Evolutionary conservation across 2,329 filamentous ascomycete genomes (phyloP), one percentile per base, ranked within the genome.

Genomic region (Nigrospora oryzae): DNA sequence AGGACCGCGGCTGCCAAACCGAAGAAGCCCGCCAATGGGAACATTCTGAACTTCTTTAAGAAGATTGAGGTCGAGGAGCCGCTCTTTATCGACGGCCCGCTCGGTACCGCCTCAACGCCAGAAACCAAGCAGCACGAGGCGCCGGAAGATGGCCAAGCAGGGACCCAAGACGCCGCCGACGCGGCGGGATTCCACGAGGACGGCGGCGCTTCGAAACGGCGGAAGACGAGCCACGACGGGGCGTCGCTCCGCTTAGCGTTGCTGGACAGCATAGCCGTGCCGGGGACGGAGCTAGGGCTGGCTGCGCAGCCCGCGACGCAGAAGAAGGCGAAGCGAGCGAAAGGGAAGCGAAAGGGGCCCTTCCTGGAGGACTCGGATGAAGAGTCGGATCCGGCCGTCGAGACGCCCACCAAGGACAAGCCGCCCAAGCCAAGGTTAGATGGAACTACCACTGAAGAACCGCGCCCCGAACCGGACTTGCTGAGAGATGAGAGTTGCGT

Each of bases 21-120:
- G 49, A 58, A 64, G 51, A 67, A 63, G 42, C 56, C 67, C 4
- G 53, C 68, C 1, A 87, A 86, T 54, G 70, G 72, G 7, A 88
- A 81, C 50, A 88, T 89, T 31, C 64, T 88, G 13, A 87, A 65
- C 50, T 89, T 88, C 61, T 89, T 89, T 59, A 81, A 85, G 56
- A 89, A 87, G 57, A 71, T 77, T 0, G 74, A 79, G 35, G 74
- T 76, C 43, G 67, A 74, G 46, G 73, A 83, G 49, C 68, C 81
- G 45, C 71, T 85, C 11, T 84, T 86, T 45, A 62, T 70, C 3
- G 63, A 68, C 19, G 62, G 55, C 46, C 54, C 52, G 17, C 11
- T 23, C 48, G 59, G 49, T 47, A 51, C 46, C 51, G 61, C 71
- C 0, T 49, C 46, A 7, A 49, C 46, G 7, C 46, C 51, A 17